These are phyloP conservation scores for Arthrocladium fulminans DNA, from an alignment of 2,329 filamentous ascomycete genomes.

Conservation along the genomic window DNA sequence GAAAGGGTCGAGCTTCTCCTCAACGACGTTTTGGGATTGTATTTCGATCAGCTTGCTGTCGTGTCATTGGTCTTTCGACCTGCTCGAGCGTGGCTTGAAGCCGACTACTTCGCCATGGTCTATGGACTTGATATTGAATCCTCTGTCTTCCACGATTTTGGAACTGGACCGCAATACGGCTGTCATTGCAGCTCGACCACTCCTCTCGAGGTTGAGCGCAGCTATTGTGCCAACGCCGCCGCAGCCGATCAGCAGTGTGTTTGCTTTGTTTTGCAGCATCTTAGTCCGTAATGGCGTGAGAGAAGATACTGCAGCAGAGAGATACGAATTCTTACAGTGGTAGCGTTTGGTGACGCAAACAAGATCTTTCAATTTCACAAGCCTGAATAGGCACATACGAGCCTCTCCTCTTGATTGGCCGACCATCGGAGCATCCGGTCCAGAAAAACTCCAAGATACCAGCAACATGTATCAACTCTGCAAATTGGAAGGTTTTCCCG, in stretches of 20 bases:
- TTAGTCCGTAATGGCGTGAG: neutral
- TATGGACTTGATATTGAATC: slow-evolving; percentile 48
- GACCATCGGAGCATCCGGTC: no score
- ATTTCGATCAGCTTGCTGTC: slow-evolving; percentile 25
- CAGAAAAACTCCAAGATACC: no score
- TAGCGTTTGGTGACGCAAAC: no score
- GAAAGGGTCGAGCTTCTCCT: slow-evolving; percentile 29
- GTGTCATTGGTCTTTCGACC: slow-evolving; percentile 12
- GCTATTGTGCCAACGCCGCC: slow-evolving; percentile 52
- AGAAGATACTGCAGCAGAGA: neutral
- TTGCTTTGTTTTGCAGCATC: slow-evolving; percentile 25
- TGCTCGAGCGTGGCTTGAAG: slow-evolving; percentile 40
- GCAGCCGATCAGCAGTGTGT: slow-evolving; percentile 47
- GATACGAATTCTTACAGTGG: no score
- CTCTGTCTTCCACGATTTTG: slow-evolving; percentile 37
- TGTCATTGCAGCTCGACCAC: slow-evolving; percentile 44
- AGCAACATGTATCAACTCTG: no score
- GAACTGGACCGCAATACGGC: slow-evolving; percentile 51
- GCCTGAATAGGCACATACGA: no score
- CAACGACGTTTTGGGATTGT: slow-evolving; percentile 39
- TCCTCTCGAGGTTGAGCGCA: slow-evolving; percentile 47
- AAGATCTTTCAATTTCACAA: no score
- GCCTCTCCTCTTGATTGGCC: no score
- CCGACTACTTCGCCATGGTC: slow-evolving; percentile 45
- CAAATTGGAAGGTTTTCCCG: no score